phyloP scores from a whole-genome alignment of 768 basidiomycete species.

The Boletus rubroflammeus region DNA sequence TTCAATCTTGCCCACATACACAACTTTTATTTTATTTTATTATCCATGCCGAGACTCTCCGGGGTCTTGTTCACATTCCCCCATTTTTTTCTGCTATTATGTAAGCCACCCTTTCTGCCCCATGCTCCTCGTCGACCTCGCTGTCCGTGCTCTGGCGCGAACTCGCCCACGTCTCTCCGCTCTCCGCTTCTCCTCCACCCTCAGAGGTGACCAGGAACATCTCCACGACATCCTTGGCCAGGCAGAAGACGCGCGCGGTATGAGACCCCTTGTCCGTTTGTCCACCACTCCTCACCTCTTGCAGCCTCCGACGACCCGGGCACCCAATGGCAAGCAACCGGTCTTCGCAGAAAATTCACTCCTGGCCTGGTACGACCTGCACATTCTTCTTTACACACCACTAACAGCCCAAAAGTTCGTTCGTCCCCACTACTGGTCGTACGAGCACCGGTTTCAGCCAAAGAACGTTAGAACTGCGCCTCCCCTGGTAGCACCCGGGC shows the following conservation, averaged over 20 bases:
- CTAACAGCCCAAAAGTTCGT: conserved; percentile 38
- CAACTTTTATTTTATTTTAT: neutral
- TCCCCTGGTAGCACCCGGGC: conserved; percentile 53
- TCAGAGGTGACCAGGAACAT: conserved; percentile 23
- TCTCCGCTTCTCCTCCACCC: conserved; percentile 12
- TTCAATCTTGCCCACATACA: conserved; percentile 3
- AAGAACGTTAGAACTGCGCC: conserved; percentile 24
- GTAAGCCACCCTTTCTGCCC: neutral
- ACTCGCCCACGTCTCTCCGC: neutral
- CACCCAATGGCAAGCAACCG: conserved; percentile 20
- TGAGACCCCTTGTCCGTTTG: neutral
- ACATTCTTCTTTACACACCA: neutral
- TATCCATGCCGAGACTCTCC: conserved; percentile 13
- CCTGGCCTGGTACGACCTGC: conserved; percentile 18
- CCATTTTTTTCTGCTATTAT: neutral
- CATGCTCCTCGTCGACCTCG: conserved; percentile 13
- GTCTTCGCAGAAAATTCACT: conserved; percentile 28
- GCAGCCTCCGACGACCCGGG: conserved; percentile 6
- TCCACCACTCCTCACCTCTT: neutral
- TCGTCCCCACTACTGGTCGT: conserved; percentile 42
- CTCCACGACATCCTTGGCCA: conserved; percentile 25
- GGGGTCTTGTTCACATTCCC: conserved; percentile 10
- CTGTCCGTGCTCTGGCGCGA: conserved; percentile 15
- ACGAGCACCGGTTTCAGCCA: conserved; percentile 34
- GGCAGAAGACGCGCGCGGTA: conserved; percentile 20